A percentile compares a stretch with the other conserved stretches of the same genome.
Evolutionary conservation across 2,329 filamentous ascomycete genomes (phyloP).

Genomic region (Emmonsiellopsis sp.): DNA sequence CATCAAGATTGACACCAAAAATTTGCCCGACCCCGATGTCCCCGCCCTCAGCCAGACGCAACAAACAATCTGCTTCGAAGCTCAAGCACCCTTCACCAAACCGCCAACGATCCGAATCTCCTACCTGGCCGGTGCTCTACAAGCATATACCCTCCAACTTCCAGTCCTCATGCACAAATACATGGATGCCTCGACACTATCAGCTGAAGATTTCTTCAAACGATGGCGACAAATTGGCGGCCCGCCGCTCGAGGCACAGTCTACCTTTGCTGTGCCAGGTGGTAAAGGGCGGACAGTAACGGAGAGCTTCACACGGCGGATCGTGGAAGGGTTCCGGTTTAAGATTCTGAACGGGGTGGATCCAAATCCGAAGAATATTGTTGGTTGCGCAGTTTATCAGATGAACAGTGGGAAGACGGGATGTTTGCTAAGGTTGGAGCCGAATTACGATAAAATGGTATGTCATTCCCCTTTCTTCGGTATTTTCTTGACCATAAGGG

Average conservation of each 20-base stretch:
- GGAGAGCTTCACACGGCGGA: constrained; percentile 59
- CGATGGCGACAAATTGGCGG: constrained; percentile 98
- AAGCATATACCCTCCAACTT: constrained; percentile 83
- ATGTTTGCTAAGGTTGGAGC: constrained; percentile 85
- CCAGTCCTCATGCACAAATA: constrained; percentile 89
- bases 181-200: constrained; percentile 84
- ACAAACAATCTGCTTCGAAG: constrained; percentile 91
- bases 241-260: constrained; percentile 75
- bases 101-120: constrained; percentile 88
- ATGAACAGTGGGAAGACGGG: constrained; percentile 79
- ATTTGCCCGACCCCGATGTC: constrained; percentile 75
- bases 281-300: constrained; percentile 55
- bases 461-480: constrained; percentile 24
- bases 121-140: constrained; percentile 86
- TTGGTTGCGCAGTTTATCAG: constrained; percentile 77
- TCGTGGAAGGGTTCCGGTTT: constrained; percentile 82
- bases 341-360: constrained; percentile 77
- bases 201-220: constrained; percentile 94
- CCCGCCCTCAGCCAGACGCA: constrained; percentile 68
- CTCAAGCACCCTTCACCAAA: constrained; percentile 69
- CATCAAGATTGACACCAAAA: constrained; percentile 79
- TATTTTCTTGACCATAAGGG: not conserved
- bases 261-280: constrained; percentile 62
- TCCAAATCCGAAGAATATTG: constrained; percentile 86
- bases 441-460: constrained; percentile 87